Evolutionary conservation across 495 filamentous ascomycete species (phyloP), one percentile per base, ranked within the genome.

Genomic region (Aspergillus leporis): DNA sequence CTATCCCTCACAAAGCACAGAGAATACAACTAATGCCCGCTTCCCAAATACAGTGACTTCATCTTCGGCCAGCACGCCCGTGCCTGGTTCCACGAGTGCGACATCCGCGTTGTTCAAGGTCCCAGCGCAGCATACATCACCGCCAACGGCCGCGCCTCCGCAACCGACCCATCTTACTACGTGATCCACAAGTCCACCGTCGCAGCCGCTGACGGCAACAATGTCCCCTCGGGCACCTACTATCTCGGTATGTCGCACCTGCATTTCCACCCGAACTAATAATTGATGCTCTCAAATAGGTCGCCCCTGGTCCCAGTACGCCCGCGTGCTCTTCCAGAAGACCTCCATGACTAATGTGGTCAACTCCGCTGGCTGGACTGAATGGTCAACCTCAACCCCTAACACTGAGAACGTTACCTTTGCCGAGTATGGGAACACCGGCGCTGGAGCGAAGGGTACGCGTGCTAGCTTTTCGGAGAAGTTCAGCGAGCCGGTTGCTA

Each of bases 271-370:
- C 9, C 9, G 31, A 5, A 16, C 38, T 41, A 18, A 41, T 14
- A 41, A 16, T 18, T 3, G 2, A 14, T 36, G 2, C 32, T 14
- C 30, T 4, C 9, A 10, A 36, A 41, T 14, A 58, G 87, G 87
- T 7, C 78, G 86, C n/a, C 87, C 87, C 18, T 90, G 86, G 86
- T 69, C 77, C 10, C 68, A 81, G 51, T 87, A 83, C 61, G 77
- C 86, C 3, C 71, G 83, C 2, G 87, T 87, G 3, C 78, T 84
- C 25, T 85, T 88, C 71, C 87, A 88, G 68, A 72, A 77, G 31
- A 85, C 81, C 3, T 55, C 59, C 5, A 70, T 89, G 62, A 75
- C 73, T n/a, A 62, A 66, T 28, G 81, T 87, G 18, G 81, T 90
- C 60, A 86, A 87, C 62, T 50, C 70, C 14, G 81, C 82, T 2